These are phyloP conservation scores for Aspergillus homomorphus DNA, from an alignment of 495 filamentous ascomycete genomes.

Conservation along the genomic window DNA sequence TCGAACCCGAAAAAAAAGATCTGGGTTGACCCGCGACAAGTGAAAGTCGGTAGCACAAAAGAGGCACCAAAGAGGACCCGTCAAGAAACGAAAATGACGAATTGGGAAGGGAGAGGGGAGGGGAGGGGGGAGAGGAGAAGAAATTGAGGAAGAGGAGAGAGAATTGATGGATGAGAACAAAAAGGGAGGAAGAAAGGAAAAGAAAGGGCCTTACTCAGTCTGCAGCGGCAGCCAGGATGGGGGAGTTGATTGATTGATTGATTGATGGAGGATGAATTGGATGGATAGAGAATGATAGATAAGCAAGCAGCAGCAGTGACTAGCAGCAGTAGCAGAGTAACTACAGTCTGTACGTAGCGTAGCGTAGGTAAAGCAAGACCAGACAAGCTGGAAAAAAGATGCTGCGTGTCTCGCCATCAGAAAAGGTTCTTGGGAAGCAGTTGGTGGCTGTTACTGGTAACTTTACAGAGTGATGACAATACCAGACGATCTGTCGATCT, in stretches of 20 bases:
- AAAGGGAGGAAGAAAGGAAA: conserved; percentile 8
- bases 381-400: conserved; percentile 24
- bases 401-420: too few relatives aligned
- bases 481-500: conserved; percentile 23
- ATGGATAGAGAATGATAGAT: conserved; percentile 18
- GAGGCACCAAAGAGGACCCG: conserved; percentile 2
- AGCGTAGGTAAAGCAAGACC: too few relatives aligned
- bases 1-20: conserved; percentile 2
- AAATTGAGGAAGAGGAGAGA: conserved; percentile 6
- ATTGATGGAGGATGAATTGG: conserved; percentile 10
- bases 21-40: conserved; percentile 1
- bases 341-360: too few relatives aligned
- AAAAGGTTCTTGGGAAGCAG: not conserved
- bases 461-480: conserved; percentile 14
- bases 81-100: conserved; percentile 6
- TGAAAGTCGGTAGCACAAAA: conserved; percentile 13
- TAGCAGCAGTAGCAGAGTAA: not conserved
- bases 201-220: conserved; percentile 1
- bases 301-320: conserved; percentile 8
- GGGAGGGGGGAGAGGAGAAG: conserved; percentile 1
- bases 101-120: conserved; percentile 9
- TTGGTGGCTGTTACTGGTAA: conserved; percentile 1
- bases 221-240: not conserved
- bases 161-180: conserved; percentile 2
- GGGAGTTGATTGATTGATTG: conserved; percentile 12